Conservation (phyloP, 768 basidiomycete species). For the Naganishia vaughanmartiniae region DNA sequence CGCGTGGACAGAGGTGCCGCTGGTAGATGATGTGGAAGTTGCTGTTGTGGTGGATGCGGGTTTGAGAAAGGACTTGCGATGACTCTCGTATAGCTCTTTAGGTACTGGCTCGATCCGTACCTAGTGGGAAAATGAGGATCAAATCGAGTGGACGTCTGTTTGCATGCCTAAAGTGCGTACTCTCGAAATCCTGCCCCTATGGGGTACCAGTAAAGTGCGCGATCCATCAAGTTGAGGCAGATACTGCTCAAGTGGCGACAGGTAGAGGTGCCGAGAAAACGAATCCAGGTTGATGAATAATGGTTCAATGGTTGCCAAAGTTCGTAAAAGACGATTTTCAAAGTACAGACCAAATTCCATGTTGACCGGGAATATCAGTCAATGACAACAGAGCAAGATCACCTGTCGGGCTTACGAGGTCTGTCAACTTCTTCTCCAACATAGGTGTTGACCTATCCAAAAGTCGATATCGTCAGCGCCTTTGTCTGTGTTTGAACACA, state of each 20-base stretch:
- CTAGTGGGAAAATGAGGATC: conserved; percentile 37
- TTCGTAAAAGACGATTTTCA: background rate
- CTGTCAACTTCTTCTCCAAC: conserved; percentile 52
- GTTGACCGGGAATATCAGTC: background rate
- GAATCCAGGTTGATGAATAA: background rate
- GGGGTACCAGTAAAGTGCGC: conserved; percentile 67
- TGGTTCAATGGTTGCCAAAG: background rate
- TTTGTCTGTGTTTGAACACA: background rate
- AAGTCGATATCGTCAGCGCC: background rate
- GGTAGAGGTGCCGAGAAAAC: background rate
- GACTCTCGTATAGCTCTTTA: conserved; percentile 56
- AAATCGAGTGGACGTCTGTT: background rate
- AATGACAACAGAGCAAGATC: background rate
- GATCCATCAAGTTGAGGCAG: conserved; percentile 61
- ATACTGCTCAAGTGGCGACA: conserved; percentile 61
- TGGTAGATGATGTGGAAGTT: background rate
- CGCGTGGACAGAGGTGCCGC: conserved; percentile 54
- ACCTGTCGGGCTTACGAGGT: conserved; percentile 40
- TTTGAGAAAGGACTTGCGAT: conserved; percentile 63
- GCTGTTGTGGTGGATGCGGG: background rate
- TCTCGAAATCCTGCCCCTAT: conserved; percentile 64
- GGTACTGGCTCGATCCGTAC: conserved; percentile 59
- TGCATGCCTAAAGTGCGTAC: conserved; percentile 52
- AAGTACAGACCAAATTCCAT: background rate
- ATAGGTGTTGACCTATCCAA: conserved; percentile 44